Conservation (phyloP, 352 stramenopile species). For the Pythium rhizo-oryzae region DNA sequence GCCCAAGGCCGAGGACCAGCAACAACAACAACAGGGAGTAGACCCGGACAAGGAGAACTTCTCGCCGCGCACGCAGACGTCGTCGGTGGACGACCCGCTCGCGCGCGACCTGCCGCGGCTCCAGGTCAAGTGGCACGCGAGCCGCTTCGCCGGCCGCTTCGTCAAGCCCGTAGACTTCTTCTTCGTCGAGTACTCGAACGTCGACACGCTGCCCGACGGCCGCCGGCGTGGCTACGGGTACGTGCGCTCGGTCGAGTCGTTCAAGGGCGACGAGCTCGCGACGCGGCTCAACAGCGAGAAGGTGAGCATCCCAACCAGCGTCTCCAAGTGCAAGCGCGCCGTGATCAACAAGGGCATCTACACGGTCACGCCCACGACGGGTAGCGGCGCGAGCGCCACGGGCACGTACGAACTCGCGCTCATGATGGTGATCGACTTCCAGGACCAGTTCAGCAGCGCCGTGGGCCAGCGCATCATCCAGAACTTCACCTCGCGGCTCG, state of each 20-base stretch:
- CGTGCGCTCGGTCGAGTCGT: constrained; percentile 79
- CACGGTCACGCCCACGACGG: constrained; percentile 46
- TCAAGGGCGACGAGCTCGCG: constrained; percentile 79
- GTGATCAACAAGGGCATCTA: constrained; percentile 86
- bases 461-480: constrained; percentile 72
- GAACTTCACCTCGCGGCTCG: constrained; percentile 78
- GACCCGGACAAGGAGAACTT: constrained; percentile 20
- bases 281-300: constrained; percentile 66
- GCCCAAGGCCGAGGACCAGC: constrained; percentile 9
- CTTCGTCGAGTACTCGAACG: constrained; percentile 87
- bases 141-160: constrained; percentile 77
- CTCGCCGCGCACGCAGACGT: constrained; percentile 44
- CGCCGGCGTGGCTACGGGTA: constrained; percentile 75
- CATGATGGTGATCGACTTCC: constrained; percentile 89
- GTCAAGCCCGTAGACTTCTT: constrained; percentile 88
- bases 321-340: constrained; percentile 86
- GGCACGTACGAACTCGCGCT: constrained; percentile 77
- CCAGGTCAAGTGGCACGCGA: constrained; percentile 87
- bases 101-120: constrained; percentile 62
- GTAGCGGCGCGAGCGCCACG: constrained; percentile 33
- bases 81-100: constrained; percentile 43
- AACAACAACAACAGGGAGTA: neutral
- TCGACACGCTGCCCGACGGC: constrained; percentile 68
- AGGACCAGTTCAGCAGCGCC: constrained; percentile 69
- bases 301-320: constrained; percentile 66